These are phyloP conservation scores for Chalciporus piperatus DNA, from an alignment of 768 basidiomycete genomes.

Conservation along the genomic window DNA sequence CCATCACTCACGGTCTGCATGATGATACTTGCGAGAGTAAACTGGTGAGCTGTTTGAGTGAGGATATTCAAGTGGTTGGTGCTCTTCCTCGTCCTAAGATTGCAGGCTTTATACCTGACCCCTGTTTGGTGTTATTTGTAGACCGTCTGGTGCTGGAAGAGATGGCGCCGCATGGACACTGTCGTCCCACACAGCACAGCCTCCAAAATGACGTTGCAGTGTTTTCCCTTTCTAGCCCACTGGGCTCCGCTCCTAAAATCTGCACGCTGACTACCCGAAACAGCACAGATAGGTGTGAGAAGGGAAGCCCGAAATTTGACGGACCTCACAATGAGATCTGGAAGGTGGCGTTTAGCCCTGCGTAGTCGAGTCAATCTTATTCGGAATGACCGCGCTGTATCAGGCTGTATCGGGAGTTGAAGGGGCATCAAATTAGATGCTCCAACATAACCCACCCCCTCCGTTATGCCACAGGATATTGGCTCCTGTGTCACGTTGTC, in stretches of 20 bases:
- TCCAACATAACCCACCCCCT: no score
- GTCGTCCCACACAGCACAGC: neutral
- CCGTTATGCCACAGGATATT: no score
- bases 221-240: neutral
- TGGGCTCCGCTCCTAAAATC: neutral
- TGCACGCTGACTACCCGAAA: neutral
- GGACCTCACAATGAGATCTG: neutral
- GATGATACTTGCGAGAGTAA: neutral
- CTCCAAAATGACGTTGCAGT: no score
- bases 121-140: slow-evolving; percentile 5
- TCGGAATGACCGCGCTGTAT: no score
- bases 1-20: slow-evolving; percentile 22
- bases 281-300: neutral
- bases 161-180: neutral
- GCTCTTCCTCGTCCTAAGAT: neutral
- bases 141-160: neutral
- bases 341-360: neutral
- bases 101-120: slow-evolving; percentile 2
- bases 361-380: no score
- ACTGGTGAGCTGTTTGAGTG: neutral
- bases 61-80: neutral
- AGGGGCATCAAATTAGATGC: no score
- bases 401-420: no score
- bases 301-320: neutral
- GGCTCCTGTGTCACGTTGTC: no score